These are phyloP conservation scores for Neonectria neomacrospora DNA, from an alignment of 2,329 filamentous ascomycete genomes.

Conservation along the genomic window DNA sequence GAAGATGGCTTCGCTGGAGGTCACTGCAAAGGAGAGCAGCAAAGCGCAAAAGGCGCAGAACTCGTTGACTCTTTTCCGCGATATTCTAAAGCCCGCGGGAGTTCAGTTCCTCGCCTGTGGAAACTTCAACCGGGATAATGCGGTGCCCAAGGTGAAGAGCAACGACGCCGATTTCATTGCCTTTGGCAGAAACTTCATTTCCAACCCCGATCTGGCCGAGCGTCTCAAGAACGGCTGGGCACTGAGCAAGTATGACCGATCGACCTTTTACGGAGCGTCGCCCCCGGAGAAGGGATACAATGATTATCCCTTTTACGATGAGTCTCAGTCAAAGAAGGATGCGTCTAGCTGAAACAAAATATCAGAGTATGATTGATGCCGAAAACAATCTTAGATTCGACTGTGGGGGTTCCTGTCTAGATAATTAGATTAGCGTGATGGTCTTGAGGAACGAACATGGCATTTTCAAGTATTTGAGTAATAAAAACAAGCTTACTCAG, in stretches of 20 bases:
- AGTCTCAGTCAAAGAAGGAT: constrained; percentile 7
- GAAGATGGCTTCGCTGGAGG: constrained; percentile 53
- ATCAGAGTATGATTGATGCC: neutral
- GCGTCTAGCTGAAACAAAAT: neutral
- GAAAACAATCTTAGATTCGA: neutral
- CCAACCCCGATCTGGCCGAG: constrained; percentile 46
- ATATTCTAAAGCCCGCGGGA: constrained; percentile 52
- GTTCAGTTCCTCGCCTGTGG: constrained; percentile 62
- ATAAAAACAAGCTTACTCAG: neutral
- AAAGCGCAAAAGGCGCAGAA: constrained; percentile 39
- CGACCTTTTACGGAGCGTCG: constrained; percentile 44
- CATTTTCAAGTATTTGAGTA: neutral
- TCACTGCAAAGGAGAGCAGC: constrained; percentile 19
- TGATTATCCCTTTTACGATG: constrained; percentile 44
- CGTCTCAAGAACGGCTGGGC: constrained; percentile 42
- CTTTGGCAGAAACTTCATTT: constrained; percentile 46
- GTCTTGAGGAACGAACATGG: neutral
- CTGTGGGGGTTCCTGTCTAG: neutral
- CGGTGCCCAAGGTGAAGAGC: constrained; percentile 54
- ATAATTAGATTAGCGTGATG: constrained; percentile 1
- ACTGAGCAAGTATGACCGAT: constrained; percentile 45
- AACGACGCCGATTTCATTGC: constrained; percentile 41
- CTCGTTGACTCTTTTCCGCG: constrained; percentile 54
- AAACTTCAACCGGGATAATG: constrained; percentile 54
- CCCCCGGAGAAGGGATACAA: constrained; percentile 41